Percentiles rank a stretch among this genome's conserved stretches.
phyloP scores from a whole-genome alignment of 2,329 filamentous ascomycete species.

The Fusarium papillatum region DNA sequence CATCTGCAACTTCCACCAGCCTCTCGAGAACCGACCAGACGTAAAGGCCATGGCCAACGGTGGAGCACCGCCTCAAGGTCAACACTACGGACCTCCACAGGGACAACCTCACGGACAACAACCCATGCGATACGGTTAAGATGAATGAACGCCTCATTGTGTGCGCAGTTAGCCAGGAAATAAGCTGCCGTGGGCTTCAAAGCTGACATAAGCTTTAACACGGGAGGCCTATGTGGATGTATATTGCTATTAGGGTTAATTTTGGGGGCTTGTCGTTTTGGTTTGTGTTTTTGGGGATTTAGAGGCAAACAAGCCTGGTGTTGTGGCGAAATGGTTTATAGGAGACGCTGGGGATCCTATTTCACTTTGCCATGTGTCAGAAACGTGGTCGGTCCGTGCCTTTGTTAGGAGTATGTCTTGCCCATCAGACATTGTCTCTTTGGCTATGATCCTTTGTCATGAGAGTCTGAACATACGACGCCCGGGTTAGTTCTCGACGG shows the following conservation, averaged over 20 bases:
- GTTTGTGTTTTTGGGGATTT: constrained; percentile 4
- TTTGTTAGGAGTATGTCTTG: not conserved
- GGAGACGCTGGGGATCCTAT: not conserved
- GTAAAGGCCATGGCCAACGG: constrained; percentile 65
- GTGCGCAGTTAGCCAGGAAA: not conserved
- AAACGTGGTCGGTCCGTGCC: not conserved
- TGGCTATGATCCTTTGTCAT: not conserved
- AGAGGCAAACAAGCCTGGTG: constrained; percentile 32
- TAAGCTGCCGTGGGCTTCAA: not conserved
- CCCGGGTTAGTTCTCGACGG: not conserved
- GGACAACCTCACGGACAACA: constrained; percentile 47
- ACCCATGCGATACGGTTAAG: constrained; percentile 47
- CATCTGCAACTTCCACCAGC: constrained; percentile 83
- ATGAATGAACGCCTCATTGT: not conserved
- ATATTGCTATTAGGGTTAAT: not conserved
- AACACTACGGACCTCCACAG: constrained; percentile 49
- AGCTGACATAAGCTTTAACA: no score
- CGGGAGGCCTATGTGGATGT: not conserved
- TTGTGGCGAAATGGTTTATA: constrained; percentile 28
- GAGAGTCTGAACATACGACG: not conserved
- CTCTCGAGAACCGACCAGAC: constrained; percentile 69
- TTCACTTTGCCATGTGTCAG: not conserved
- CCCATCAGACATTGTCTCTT: not conserved
- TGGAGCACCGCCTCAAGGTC: constrained; percentile 50
- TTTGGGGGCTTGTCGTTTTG: not conserved